Percentiles rank a stretch among this genome's conserved stretches.
phyloP scores from a whole-genome alignment of 768 basidiomycete species.

The Mycena rebaudengoi region DNA sequence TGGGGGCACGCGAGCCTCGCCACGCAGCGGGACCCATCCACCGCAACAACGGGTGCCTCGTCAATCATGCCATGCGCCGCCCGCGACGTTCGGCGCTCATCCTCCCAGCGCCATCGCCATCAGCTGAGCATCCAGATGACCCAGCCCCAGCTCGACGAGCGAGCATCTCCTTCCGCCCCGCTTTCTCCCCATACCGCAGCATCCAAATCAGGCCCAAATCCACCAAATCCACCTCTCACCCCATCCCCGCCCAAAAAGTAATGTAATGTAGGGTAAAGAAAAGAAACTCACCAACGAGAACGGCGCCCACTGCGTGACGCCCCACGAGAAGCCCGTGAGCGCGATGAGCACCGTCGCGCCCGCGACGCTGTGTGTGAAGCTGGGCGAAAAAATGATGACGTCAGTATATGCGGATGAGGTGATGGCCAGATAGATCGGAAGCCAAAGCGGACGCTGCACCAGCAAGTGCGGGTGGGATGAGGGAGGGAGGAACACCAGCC shows the following conservation, averaged over 20 bases:
- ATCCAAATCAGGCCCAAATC: too few species aligned
- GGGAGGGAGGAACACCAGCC: background rate
- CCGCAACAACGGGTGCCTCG: too few species aligned
- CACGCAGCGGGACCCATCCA: too few species aligned
- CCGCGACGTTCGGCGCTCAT: too few species aligned
- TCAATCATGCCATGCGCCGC: too few species aligned
- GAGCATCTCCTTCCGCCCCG: too few species aligned
- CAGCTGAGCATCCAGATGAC: too few species aligned
- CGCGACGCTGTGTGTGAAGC: constrained; percentile 73
- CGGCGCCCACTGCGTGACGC: constrained; percentile 91
- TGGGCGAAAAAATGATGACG: constrained; percentile 36
- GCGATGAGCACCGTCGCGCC: constrained; percentile 82
- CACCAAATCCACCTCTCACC: too few species aligned
- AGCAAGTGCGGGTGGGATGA: background rate
- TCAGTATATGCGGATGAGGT: background rate
- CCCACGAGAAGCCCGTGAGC: constrained; percentile 91
- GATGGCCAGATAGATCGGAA: background rate
- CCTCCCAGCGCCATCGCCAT: too few species aligned
- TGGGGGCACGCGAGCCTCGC: too few species aligned
- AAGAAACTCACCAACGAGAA: constrained; percentile 76
- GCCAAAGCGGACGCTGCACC: background rate
- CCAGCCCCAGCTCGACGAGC: too few species aligned
- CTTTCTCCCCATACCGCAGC: too few species aligned
- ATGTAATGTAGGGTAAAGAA: background rate
- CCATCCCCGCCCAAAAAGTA: background rate